A percentile compares a stretch with the other conserved stretches of the same genome.
Evolutionary conservation across 768 basidiomycete species (phyloP).

Genomic region (Boletus bicolor): DNA sequence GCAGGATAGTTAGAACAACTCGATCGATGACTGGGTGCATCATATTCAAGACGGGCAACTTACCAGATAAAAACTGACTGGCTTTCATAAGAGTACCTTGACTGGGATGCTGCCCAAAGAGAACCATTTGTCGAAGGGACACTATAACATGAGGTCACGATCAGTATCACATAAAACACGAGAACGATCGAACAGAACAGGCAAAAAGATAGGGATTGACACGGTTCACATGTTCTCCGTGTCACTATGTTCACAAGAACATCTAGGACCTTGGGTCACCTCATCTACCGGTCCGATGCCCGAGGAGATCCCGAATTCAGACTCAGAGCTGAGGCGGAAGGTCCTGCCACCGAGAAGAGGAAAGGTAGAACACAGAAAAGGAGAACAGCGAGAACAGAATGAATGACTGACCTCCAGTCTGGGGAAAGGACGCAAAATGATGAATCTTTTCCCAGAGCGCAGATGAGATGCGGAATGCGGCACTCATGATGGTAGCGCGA

Average conservation of each 20-base stretch:
- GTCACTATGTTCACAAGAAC: neutral
- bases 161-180: conserved; percentile 6
- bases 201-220: neutral
- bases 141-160: neutral
- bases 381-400: neutral
- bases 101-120: conserved; percentile 19
- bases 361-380: too few species aligned
- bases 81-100: conserved; percentile 18
- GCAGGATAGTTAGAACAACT: neutral
- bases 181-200: neutral
- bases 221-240: neutral
- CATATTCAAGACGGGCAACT: neutral
- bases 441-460: conserved; percentile 87
- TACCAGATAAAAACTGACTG: conserved; percentile 15
- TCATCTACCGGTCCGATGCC: neutral
- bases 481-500: conserved; percentile 31
- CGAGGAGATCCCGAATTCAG: neutral
- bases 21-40: neutral
- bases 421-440: conserved; percentile 88
- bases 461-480: conserved; percentile 65
- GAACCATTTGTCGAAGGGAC: conserved; percentile 18
- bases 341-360: neutral
- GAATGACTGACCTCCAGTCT: conserved; percentile 73
- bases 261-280: neutral
- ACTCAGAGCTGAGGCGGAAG: neutral